Conservation (phyloP, 225 moss, liverwort and hornwort genomes). For the Ulota crispa region DNA sequence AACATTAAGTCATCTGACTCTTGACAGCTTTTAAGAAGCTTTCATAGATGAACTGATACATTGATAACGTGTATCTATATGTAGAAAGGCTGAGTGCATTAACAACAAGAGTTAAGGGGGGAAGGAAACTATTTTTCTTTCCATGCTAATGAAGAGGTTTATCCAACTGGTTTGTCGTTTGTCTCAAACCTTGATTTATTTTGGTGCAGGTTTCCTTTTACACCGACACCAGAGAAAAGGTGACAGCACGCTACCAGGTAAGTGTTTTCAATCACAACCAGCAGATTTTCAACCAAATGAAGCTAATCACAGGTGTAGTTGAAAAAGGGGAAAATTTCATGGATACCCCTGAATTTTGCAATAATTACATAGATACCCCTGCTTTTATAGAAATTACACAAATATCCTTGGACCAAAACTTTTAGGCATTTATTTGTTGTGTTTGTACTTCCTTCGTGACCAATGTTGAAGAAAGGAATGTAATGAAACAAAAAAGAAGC, state of each 20-base stretch:
- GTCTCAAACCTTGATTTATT: not conserved
- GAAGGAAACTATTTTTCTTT: not conserved
- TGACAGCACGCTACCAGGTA: slow-evolving; percentile 46
- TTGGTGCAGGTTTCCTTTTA: slow-evolving; percentile 41
- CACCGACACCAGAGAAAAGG: slow-evolving; percentile 47
- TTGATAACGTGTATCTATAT: not conserved
- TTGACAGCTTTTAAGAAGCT: not conserved
- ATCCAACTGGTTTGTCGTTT: not conserved
- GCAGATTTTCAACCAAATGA: not conserved
- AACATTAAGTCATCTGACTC: not conserved
- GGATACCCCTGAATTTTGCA: too few relatives aligned
- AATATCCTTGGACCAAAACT: too few relatives aligned
- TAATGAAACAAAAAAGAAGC: too few relatives aligned
- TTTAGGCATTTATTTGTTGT: too few relatives aligned
- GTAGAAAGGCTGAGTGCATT: not conserved
- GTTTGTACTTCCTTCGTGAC: too few relatives aligned
- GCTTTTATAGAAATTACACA: too few relatives aligned
- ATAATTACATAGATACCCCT: too few relatives aligned
- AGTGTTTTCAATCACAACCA: slow-evolving; percentile 3
- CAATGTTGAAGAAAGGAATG: too few relatives aligned
- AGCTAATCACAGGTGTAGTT: too few relatives aligned
- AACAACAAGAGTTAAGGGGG: not conserved
- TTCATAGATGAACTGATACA: not conserved
- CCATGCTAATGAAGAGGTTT: not conserved
- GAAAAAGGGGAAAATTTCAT: too few relatives aligned